Evolutionary conservation across 2,329 filamentous ascomycete genomes (phyloP), one percentile per base, ranked within the genome.

Genomic region (Nannizziopsis barbatae): DNA sequence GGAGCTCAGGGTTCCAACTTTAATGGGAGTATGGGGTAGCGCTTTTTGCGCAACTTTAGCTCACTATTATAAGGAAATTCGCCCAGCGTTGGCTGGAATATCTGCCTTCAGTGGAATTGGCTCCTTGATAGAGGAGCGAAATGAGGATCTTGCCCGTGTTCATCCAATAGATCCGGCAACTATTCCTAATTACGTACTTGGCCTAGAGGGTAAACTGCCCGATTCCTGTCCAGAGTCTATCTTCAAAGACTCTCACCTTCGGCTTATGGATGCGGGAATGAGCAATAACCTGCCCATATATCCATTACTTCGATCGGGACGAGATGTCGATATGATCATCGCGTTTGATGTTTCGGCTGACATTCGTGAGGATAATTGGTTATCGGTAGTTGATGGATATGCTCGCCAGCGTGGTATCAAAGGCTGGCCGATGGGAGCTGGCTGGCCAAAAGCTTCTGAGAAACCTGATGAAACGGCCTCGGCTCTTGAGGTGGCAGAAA

Each of bases 221-320:
- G 67, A 77, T 0, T 85, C 86, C 0, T 84, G 83, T n/a, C 88
- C 92, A 0, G 77, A 82, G 30, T 87, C 79, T 50, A 78, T 95
- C 35, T 81, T 85, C 58, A 72, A 78, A 14, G 75, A 74, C 11
- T 74, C 81, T 39, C 83, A 94, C 62, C 74, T 90, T 14, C 82
- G 86, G 55, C 75, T 90, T 12, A 96, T 95, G 89, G 92, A 98
- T 64, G 89, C 92, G 1, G 92, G 92, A 44, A 98, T 98, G 92
- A 93, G 86, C 55, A 96, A 98, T 63, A 98, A 98, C 60, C 73
- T 98, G 7, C 92, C 92, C 1, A 89, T 96, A 37, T 98, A 98
- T 62, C 92, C 92, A 0, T 75, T 96, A 2, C 79, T 98, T 14
- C 81, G 92, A 9, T 87, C 87, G 0, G 90, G 89, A 2, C 78